Base-by-base conservation (phyloP, 495 filamentous ascomycete genomes). In the Aspergillus ostianus region DNA sequence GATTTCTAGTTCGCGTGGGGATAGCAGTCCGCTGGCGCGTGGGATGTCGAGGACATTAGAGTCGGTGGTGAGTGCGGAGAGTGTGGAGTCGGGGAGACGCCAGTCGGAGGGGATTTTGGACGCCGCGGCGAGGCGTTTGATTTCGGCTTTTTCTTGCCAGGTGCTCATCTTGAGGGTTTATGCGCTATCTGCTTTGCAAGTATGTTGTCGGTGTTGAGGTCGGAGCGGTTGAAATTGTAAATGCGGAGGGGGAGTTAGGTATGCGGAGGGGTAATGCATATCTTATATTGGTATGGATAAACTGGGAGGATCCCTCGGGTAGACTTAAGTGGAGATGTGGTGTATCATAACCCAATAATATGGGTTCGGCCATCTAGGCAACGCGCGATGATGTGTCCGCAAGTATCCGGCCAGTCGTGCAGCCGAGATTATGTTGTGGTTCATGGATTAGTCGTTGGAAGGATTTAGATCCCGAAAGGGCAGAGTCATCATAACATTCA, bases 1-100 rank as follows among this genome's bases (percentile, higher is more conserved):
- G 30, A 88, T 85, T 7, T 68, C 61, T 0, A 86, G 57, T 60
- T 88, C 83, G 3, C 71, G 61, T 0, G 62, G 23, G 12, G 67
- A 77, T n/a, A 89, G 64, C 4, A 87, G 62, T 1, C 77, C 79
- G 44, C 71, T 75, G 6, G 61, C 55, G 4, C 66, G 58, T 13
- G 81, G 78, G 20, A 77, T 58, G 47, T 73, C 67, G 20, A 79
- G 64, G 10, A 77, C 67, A 53, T 73, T 71, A 6, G 26, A 46
- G 6, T 60, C 19, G 1, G 58, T 59, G 18, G 52, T 51, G 0
- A 62, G 59, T n/a, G 66, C 51, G 5, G 47, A 32, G 9, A 65
- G 60, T 12, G 64, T 61, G 3, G 64, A 32, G 0, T 61, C 27
- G 2, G 70, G 53, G 10, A 75, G 58, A 6, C 67, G 69, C 79